Percentiles rank a stretch among this genome's conserved stretches.
Evolutionary conservation across 2,329 filamentous ascomycete genomes (phyloP).

Genomic region (Fusarium sp.): DNA sequence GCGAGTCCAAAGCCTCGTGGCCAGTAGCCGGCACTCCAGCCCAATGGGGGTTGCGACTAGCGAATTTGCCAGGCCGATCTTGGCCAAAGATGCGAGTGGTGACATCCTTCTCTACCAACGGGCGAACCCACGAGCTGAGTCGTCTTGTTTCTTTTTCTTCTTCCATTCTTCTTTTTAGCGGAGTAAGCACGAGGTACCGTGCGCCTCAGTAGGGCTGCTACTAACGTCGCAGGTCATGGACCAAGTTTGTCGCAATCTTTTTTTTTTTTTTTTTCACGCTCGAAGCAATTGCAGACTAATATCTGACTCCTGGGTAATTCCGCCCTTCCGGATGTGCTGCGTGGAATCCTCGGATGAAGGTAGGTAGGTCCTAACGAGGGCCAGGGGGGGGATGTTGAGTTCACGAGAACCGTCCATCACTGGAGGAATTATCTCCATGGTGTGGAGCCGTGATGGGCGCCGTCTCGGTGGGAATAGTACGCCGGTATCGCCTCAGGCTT

Average conservation of each 20-base stretch:
- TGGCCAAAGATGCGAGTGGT: background rate
- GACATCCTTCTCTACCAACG: background rate
- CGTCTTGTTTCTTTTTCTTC: slow-evolving; percentile 1
- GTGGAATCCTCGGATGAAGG: background rate
- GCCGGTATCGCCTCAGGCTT: background rate
- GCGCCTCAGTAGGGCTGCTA: background rate
- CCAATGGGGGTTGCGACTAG: slow-evolving; percentile 1
- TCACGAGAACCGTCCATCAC: background rate
- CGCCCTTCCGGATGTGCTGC: slow-evolving; percentile 1
- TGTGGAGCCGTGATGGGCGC: background rate
- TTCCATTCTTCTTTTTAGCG: slow-evolving; percentile 2
- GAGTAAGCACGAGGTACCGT: background rate
- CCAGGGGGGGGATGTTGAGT: slow-evolving; percentile 4
- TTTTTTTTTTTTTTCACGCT: too few species aligned
- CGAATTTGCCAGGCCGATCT: background rate
- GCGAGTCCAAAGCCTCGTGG: background rate
- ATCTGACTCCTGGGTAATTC: slow-evolving; percentile 1
- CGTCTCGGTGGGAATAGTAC: background rate
- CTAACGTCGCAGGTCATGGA: slow-evolving; percentile 1
- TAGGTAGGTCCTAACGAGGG: background rate
- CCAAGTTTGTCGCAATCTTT: slow-evolving; percentile 1
- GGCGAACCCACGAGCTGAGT: background rate
- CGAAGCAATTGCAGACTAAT: too few species aligned
- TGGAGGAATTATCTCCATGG: background rate
- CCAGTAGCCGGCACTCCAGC: slow-evolving; percentile 4